Evolutionary conservation across 2,329 filamentous ascomycete species (phyloP).

Genomic region (Aspergillus nomiae): DNA sequence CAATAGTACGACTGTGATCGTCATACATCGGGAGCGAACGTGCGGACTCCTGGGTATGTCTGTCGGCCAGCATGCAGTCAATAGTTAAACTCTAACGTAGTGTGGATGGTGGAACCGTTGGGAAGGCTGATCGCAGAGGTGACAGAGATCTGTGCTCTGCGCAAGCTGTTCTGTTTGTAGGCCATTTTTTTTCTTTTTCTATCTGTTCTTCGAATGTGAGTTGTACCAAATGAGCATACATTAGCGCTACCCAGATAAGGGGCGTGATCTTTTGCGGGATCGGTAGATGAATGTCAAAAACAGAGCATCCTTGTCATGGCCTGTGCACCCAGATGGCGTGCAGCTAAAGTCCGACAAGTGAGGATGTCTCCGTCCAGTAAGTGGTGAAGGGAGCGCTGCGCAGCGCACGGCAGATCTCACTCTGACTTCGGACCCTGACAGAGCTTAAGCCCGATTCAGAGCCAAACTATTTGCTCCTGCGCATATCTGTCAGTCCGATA

Average conservation of each 20-base stretch:
- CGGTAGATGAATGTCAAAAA: neutral
- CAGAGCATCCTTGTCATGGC: neutral
- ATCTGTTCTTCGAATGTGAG: neutral
- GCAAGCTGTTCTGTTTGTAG: neutral
- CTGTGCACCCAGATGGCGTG: constrained; percentile 5
- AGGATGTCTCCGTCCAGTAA: neutral
- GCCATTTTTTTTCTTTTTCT: neutral
- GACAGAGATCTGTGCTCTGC: constrained; percentile 4
- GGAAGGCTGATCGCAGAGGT: neutral
- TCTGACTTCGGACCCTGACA: neutral
- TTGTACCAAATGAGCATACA: neutral
- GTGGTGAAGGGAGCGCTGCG: neutral
- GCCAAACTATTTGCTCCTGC: neutral
- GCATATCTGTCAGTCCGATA: neutral
- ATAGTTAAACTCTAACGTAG: neutral
- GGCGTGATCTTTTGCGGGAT: neutral
- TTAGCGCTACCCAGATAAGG: neutral
- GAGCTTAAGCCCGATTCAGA: neutral
- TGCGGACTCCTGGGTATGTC: neutral
- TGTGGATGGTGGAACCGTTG: neutral
- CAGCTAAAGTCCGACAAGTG: constrained; percentile 6
- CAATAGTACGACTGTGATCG: neutral
- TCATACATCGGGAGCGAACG: neutral
- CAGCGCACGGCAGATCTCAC: constrained; percentile 2
- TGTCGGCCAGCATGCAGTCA: neutral